phyloP scores from a whole-genome alignment of 1,139 yeast genomes.

The Nakaseomyces uthaithaninus region DNA sequence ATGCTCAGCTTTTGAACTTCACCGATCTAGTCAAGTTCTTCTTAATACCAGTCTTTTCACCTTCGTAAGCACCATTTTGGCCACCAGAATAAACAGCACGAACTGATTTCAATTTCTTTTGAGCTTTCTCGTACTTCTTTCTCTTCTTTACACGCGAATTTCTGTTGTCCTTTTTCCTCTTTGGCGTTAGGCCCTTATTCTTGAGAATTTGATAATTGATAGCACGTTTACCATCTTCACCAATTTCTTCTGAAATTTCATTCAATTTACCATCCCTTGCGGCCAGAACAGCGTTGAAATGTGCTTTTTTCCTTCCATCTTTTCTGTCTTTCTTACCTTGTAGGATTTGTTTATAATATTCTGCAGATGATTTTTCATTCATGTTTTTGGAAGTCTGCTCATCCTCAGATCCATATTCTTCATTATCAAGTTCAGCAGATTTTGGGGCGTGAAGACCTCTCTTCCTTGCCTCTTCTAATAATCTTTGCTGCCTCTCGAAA shows the following conservation, averaged over 20 bases:
- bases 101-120: slow-evolving; percentile 85
- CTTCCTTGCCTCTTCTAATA: slow-evolving; percentile 78
- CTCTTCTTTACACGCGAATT: slow-evolving; percentile 98
- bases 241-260: slow-evolving; percentile 61
- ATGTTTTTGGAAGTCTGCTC: slow-evolving; percentile 37
- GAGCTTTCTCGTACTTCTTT: slow-evolving; percentile 89
- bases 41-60: slow-evolving; percentile 96
- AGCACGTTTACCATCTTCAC: slow-evolving; percentile 85
- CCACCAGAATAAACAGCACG: slow-evolving; percentile 74
- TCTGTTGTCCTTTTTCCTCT: slow-evolving; percentile 86
- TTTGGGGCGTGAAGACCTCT: slow-evolving; percentile 60
- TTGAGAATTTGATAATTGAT: slow-evolving; percentile 86
- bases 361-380: slow-evolving; percentile 35
- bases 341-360: slow-evolving; percentile 40
- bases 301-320: slow-evolving; percentile 53
- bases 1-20: slow-evolving; percentile 43
- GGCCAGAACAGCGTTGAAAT: slow-evolving; percentile 64
- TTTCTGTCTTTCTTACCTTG: slow-evolving; percentile 42
- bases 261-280: slow-evolving; percentile 78
- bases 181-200: slow-evolving; percentile 91
- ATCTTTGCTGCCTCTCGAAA: slow-evolving; percentile 80
- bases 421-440: slow-evolving; percentile 48
- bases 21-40: slow-evolving; percentile 83
- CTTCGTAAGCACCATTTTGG: slow-evolving; percentile 77
- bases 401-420: slow-evolving; percentile 42